Conservation (phyloP, 2,329 filamentous ascomycete species). For the Hymenoscyphus albidus region DNA sequence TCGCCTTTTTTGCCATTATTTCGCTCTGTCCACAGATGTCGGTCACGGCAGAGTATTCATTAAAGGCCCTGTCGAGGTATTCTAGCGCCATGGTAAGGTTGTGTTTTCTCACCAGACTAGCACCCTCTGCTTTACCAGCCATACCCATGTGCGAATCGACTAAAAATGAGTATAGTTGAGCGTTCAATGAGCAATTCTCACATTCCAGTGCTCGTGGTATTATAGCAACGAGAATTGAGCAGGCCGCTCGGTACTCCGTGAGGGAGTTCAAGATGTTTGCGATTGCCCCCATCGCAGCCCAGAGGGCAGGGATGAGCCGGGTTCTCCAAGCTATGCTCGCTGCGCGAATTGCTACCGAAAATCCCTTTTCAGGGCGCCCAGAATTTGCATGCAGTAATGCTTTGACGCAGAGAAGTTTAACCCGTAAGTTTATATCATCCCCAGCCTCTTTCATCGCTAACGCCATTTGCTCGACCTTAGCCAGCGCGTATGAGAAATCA, state of each 20-base stretch:
- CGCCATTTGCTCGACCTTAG: slow-evolving; percentile 49
- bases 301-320: slow-evolving; percentile 55
- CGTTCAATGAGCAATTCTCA: slow-evolving; percentile 53
- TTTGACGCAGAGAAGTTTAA: slow-evolving; percentile 60
- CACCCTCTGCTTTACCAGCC: slow-evolving; percentile 45
- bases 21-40: slow-evolving; percentile 58
- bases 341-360: slow-evolving; percentile 62
- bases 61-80: slow-evolving; percentile 32
- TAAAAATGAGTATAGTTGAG: slow-evolving; percentile 54
- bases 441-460: slow-evolving; percentile 49
- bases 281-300: slow-evolving; percentile 56
- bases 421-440: slow-evolving; percentile 57
- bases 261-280: slow-evolving; percentile 55
- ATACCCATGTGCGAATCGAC: slow-evolving; percentile 63
- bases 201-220: slow-evolving; percentile 62
- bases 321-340: slow-evolving; percentile 59
- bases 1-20: slow-evolving; percentile 62
- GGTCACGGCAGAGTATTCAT: slow-evolving; percentile 53
- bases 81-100: slow-evolving; percentile 41
- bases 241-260: slow-evolving; percentile 55
- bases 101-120: slow-evolving; percentile 42
- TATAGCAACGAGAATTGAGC: slow-evolving; percentile 54
- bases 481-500: slow-evolving; percentile 50
- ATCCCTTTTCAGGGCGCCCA: slow-evolving; percentile 58
- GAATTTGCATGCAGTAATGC: slow-evolving; percentile 56